Conservation (phyloP, 305 asterid species). For the Solanum hybrid region DNA sequence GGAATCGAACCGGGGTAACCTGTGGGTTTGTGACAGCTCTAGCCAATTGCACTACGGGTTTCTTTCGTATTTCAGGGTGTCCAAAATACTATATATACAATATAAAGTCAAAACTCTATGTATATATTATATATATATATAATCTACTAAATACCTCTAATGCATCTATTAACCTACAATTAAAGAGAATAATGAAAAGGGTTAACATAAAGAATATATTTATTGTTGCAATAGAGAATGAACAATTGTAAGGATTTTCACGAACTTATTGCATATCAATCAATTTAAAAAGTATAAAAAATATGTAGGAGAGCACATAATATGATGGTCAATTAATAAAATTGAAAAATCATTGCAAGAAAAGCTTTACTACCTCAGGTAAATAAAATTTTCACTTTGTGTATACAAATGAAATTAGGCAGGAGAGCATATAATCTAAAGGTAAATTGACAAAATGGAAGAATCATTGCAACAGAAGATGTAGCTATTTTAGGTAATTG, state of each 20-base stretch:
- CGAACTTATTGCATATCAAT: neutral
- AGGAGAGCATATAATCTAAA: neutral
- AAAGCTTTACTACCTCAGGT: neutral
- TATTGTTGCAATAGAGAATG: neutral
- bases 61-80: neutral
- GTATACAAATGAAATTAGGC: neutral
- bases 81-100: neutral
- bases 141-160: neutral
- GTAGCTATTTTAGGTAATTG: neutral
- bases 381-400: neutral
- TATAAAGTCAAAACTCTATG: neutral
- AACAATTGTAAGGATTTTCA: neutral
- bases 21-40: neutral
- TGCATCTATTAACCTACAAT: neutral
- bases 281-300: neutral
- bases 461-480: neutral
- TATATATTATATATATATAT: too few species aligned
- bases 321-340: neutral
- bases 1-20: neutral
- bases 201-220: too few species aligned
- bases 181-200: neutral
- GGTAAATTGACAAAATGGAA: neutral
- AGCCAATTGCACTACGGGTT: neutral
- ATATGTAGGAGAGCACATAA: neutral
- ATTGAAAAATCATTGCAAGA: neutral